These are phyloP conservation scores for Chimonanthus salicifolius DNA, from an alignment of 164 flowering plant genomes.

Conservation along the genomic window DNA sequence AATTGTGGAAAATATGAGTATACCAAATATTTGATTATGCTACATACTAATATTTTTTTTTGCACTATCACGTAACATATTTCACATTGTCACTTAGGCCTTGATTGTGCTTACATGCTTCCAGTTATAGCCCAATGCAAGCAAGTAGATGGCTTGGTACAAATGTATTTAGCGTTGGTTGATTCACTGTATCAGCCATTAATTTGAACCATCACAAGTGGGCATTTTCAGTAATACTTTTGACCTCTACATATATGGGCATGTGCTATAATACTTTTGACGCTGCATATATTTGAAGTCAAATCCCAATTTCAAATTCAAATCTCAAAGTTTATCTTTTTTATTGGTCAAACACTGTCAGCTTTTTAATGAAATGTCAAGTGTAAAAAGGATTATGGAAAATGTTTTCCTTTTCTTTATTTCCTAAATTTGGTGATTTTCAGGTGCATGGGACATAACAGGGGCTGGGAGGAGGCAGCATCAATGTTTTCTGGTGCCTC, in stretches of 20 bases:
- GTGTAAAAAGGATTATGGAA: not conserved
- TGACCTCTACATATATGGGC: not conserved
- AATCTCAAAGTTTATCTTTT: not conserved
- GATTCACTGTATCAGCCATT: too few species aligned
- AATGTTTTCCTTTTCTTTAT: not conserved
- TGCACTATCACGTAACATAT: too few species aligned
- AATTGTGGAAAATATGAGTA: too few species aligned
- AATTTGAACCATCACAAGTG: not conserved
- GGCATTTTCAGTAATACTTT: not conserved
- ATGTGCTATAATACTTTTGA: too few species aligned
- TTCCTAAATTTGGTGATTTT: not conserved
- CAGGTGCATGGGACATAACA: conserved; percentile 99
- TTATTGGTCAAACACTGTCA: not conserved
- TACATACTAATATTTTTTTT: too few species aligned
- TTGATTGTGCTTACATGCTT: too few species aligned
- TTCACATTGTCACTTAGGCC: too few species aligned
- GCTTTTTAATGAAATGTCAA: not conserved
- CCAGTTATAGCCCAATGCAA: too few species aligned
- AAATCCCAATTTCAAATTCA: not conserved
- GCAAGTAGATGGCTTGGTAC: too few species aligned
- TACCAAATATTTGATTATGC: too few species aligned
- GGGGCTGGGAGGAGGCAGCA: conserved; percentile 99
- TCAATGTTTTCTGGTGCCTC: conserved; percentile 71
- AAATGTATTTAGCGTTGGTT: too few species aligned
- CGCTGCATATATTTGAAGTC: too few species aligned